Evolutionary conservation across 495 filamentous ascomycete genomes (phyloP), one percentile per base, ranked within the genome.

Genomic region (Penicillium malachiteum): DNA sequence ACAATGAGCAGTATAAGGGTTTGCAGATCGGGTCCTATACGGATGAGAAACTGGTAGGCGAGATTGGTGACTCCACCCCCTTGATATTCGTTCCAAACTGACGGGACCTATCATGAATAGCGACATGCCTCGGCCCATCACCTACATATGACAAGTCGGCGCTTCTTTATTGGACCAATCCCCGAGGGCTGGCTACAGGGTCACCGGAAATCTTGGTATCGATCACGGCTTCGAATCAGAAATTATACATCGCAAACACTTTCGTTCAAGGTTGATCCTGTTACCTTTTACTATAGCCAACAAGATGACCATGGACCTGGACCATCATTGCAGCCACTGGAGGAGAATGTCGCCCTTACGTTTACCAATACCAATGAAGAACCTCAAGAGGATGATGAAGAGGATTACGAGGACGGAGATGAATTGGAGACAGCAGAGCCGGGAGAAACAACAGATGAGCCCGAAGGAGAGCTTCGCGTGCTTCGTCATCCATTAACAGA

Each of bases 111-210:
- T 14, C 13, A 47, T 44, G 8, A 9, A 55, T 56, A 87, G 84
- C 74, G 79, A 60, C 81, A 88, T 76, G 79, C 84, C 30, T 84
- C 79, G 46, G 77, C 85, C 16, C 74, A 80, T 44, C 85, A 88
- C 60, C 63, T 88, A 31, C 77, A 87, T 63, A 70, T 85, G 57
- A 88, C 85, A 7, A 81, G 77, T 39, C 74, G 83, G 26, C 78
- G 85, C 34, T 81, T 79, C 63, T 88, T 88, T 67, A 86, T 88
- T 58, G 85, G 85, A 8, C 85, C 85, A 17, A 84, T 88, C 35
- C 85, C 85, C 5, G 79, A 83, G 58, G 85, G 84, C 48, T 88
- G 85, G 85, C 72, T 87, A 46, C 84, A 85, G 49, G 81, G 77
- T 50, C 82, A 87, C 66, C 78, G 82, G 43, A 83, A 84, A 48